Evolutionary conservation across 106 monocot genomes (phyloP).

Genomic region (Chionographis japonica): DNA sequence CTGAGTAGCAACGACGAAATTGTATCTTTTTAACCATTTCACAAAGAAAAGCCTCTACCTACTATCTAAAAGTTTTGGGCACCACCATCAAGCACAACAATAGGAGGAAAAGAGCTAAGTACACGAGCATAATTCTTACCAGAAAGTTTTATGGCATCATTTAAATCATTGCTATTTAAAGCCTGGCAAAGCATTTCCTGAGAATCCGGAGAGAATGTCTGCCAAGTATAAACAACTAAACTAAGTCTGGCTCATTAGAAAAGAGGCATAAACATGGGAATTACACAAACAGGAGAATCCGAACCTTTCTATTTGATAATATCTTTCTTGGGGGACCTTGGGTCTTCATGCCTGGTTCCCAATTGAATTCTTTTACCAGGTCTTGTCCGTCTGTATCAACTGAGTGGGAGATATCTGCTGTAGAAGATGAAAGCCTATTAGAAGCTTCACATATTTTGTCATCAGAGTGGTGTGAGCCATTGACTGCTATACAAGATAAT

Average conservation of each 20-base stretch:
- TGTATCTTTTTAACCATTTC: conserved; percentile 5
- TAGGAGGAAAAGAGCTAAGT: neutral
- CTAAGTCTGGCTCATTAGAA: neutral
- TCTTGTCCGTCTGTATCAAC: neutral
- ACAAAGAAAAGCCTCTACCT: conserved; percentile 26
- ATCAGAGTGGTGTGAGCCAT: neutral
- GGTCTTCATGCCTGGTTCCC: conserved; percentile 8
- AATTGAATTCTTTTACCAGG: conserved; percentile 6
- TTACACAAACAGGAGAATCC: conserved; percentile 1
- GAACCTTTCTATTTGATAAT: conserved; percentile 72
- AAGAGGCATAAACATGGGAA: neutral
- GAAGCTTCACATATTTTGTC: conserved; percentile 1
- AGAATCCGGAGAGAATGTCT: conserved; percentile 78
- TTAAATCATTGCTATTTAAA: conserved; percentile 31
- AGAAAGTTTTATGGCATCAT: conserved; percentile 26
- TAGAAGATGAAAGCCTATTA: conserved; percentile 2
- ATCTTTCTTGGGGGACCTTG: conserved; percentile 44
- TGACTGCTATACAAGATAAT: neutral
- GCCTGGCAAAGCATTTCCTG: conserved; percentile 70
- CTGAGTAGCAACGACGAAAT: conserved; percentile 10
- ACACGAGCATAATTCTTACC: conserved; percentile 21
- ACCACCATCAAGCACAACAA: neutral
- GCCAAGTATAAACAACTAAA: conserved; percentile 8
- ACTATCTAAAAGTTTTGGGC: conserved; percentile 21
- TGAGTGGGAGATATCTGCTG: neutral